Base-by-base conservation (phyloP, 768 basidiomycete genomes). In the Russula sp. region DNA sequence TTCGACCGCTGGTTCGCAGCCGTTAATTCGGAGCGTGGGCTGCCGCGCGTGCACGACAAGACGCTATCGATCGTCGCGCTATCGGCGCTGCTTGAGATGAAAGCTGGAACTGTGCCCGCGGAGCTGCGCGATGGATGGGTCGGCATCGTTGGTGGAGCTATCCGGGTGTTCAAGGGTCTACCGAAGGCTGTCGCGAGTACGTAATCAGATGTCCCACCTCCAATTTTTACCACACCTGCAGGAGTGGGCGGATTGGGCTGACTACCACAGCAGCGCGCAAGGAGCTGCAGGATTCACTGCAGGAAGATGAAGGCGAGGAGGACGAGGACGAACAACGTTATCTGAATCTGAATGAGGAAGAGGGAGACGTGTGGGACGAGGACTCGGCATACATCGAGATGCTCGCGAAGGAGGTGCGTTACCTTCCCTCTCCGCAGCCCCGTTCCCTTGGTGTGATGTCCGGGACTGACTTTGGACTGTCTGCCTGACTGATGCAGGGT, bases 1-100 rank as follows among this genome's bases (percentile, higher is more conserved):
- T 93, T 95, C 70, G 83, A 90, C 69, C 80, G 77, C 65, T 95
- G 92, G 92, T 93, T 94, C 70, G 80, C 73, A 11, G 83, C 83
- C 11, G 88, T 93, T 73, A 84, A 84, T 60, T 69, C 65, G 41
- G 76, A 79, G 36, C 76, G 72, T 29, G 80, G 78, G 51, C 79
- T 93, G 39, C 89, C 90, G 13, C 83, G 92, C 20, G 91, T 96
- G 47, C 92, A 96, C 70, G 92, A 95, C 75, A 93, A 93, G 81
- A 92, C 88, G 73, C 75, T 95, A 60, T 83, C 82, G 66, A 83
- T 94, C 59, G 71, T 90, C 60, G 84, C 92, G 10, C 72, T 95
- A 59, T 89, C 86, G 64, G 83, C 85, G 48, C 74, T 94, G 61
- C 76, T 96, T 69, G 90, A 93, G 73, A 75, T 91, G 73, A 77